These are phyloP conservation scores for Peronospora destructor DNA, from an alignment of 352 stramenopile genomes.

Conservation along the genomic window DNA sequence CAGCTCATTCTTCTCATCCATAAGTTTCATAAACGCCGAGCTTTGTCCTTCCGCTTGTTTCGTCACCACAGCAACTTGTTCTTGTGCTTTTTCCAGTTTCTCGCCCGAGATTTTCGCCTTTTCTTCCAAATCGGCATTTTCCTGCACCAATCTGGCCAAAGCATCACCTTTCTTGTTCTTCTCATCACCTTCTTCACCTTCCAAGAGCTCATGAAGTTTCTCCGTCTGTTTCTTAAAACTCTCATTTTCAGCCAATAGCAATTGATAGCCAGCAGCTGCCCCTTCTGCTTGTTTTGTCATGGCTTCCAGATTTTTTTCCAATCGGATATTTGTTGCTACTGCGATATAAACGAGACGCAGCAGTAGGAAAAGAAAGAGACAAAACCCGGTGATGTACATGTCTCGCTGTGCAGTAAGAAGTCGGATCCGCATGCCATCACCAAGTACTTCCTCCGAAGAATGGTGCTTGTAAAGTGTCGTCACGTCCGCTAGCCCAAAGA, in stretches of 20 bases:
- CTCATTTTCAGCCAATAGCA: slow-evolving; percentile 65
- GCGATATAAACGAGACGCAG: slow-evolving; percentile 71
- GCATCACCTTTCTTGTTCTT: slow-evolving; percentile 39
- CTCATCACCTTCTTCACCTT: slow-evolving; percentile 31
- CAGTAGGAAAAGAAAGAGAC: slow-evolving; percentile 76
- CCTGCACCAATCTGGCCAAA: slow-evolving; percentile 49
- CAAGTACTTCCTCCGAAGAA: slow-evolving; percentile 41
- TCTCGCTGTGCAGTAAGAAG: slow-evolving; percentile 70
- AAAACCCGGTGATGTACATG: slow-evolving; percentile 86
- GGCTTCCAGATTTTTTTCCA: slow-evolving; percentile 62
- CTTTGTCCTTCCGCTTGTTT: slow-evolving; percentile 78
- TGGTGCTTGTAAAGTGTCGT: slow-evolving; percentile 67
- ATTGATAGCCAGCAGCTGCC: slow-evolving; percentile 55
- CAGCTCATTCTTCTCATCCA: slow-evolving; percentile 62
- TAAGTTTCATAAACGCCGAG: slow-evolving; percentile 72
- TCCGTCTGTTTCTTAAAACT: slow-evolving; percentile 53
- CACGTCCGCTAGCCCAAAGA: slow-evolving; percentile 73
- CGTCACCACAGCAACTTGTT: slow-evolving; percentile 48
- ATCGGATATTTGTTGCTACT: slow-evolving; percentile 53
- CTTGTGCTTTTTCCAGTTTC: slow-evolving; percentile 42
- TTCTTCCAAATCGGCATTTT: slow-evolving; percentile 47
- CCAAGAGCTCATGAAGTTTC: slow-evolving; percentile 56
- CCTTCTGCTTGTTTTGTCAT: slow-evolving; percentile 79
- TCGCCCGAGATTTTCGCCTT: slow-evolving; percentile 33
- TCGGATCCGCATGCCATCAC: slow-evolving; percentile 74